These are phyloP conservation scores for Lotmaria passim DNA, from an alignment of 208 protist species.

Conservation along the genomic window DNA sequence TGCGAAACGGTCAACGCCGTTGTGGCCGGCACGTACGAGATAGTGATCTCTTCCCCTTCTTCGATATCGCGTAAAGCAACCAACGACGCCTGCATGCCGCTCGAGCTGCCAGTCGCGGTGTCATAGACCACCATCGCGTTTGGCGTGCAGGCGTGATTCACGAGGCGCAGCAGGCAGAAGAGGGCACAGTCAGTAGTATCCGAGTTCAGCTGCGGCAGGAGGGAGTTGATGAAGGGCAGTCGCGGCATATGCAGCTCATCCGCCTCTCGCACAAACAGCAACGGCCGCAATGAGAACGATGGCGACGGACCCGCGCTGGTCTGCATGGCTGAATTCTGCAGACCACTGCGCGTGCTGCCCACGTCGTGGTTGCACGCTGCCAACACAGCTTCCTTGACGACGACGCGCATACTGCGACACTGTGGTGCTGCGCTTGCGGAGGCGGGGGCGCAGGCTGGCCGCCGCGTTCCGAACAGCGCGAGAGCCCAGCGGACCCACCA, in stretches of 20 bases:
- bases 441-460: too few relatives aligned
- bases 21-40: slow-evolving; percentile 63
- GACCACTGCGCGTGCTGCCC: too few relatives aligned
- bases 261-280: neutral
- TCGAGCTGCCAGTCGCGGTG: neutral
- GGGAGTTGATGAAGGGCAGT: neutral
- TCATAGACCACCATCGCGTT: slow-evolving; percentile 62
- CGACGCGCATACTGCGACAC: neutral
- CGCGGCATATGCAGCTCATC: slow-evolving; percentile 8
- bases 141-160: slow-evolving; percentile 70
- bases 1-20: slow-evolving; percentile 35
- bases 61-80: slow-evolving; percentile 65
- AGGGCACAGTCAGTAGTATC: slow-evolving; percentile 20
- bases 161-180: slow-evolving; percentile 40
- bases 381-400: slow-evolving; percentile 1
- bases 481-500: slow-evolving; percentile 12
- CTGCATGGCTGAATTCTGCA: too few relatives aligned
- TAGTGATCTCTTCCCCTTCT: slow-evolving; percentile 68
- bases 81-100: slow-evolving; percentile 15
- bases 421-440: neutral
- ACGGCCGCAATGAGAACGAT: neutral
- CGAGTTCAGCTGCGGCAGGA: neutral
- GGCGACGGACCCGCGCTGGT: neutral
- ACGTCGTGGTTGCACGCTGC: neutral
- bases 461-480: neutral